Evolutionary conservation across 2,329 filamentous ascomycete species (phyloP).

Genomic region (Exophiala dermatitidis): DNA sequence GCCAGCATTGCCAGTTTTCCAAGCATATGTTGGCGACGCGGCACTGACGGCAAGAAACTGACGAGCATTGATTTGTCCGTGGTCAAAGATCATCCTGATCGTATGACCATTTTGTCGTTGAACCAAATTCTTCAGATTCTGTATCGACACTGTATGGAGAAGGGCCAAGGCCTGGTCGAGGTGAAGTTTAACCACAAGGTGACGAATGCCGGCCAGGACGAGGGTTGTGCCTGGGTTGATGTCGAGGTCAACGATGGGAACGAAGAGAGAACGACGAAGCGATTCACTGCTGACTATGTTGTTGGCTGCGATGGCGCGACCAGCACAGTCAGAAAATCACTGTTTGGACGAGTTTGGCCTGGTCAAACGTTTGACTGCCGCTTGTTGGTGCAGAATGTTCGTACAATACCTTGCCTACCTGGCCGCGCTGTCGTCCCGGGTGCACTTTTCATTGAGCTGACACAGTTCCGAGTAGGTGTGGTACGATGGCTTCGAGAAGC

Average conservation of each 20-base stretch:
- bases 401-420: background rate
- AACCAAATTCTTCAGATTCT: constrained; percentile 10
- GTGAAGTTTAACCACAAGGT: constrained; percentile 35
- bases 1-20: constrained; percentile 25
- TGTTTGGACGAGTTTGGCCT: constrained; percentile 14
- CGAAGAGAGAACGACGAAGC: constrained; percentile 10
- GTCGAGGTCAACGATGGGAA: constrained; percentile 8
- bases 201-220: constrained; percentile 9
- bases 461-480: constrained; percentile 3
- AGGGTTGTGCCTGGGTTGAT: constrained; percentile 10
- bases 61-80: constrained; percentile 11
- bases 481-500: constrained; percentile 18
- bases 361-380: constrained; percentile 17
- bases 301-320: background rate
- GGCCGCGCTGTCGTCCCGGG: too few relatives aligned
- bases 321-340: constrained; percentile 4
- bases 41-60: constrained; percentile 9
- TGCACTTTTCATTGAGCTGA: too few relatives aligned
- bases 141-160: constrained; percentile 12
- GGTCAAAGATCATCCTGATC: constrained; percentile 13
- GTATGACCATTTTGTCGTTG: constrained; percentile 12
- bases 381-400: constrained; percentile 13
- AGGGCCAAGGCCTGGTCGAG: constrained; percentile 21
- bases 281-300: constrained; percentile 46
- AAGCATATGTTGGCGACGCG: constrained; percentile 13